Percentiles rank a stretch among this genome's conserved stretches.
phyloP scores from a whole-genome alignment of 371 early-diverging fungal genomes.

The Zychaea mexicana region DNA sequence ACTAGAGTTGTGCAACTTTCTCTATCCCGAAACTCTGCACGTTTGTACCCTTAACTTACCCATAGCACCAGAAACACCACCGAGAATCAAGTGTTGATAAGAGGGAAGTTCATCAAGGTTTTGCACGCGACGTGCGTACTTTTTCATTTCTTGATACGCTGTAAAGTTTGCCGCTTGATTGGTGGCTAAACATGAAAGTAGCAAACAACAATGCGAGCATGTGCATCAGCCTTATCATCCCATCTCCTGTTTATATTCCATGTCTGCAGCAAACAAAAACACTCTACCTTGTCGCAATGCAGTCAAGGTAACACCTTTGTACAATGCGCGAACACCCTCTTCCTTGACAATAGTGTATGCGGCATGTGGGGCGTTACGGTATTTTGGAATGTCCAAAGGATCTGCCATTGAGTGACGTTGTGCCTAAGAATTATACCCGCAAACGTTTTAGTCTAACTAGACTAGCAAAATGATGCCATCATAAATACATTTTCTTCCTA shows the following conservation, averaged over 20 bases:
- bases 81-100: conserved; percentile 82
- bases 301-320: conserved; percentile 94
- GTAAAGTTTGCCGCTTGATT: conserved; percentile 99
- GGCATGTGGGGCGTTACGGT: conserved; percentile 93
- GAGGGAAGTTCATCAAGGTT: conserved; percentile 80
- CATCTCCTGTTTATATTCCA: neutral
- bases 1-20: no score
- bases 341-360: conserved; percentile 92
- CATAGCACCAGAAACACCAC: conserved; percentile 90
- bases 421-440: no score
- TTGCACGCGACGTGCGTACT: conserved; percentile 63
- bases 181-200: conserved; percentile 65
- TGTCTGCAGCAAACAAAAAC: neutral
- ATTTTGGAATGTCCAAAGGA: conserved; percentile 95
- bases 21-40: no score
- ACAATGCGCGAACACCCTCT: conserved; percentile 88
- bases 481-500: no score
- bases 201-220: neutral
- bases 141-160: conserved; percentile 93
- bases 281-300: conserved; percentile 89
- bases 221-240: neutral
- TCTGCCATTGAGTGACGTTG: conserved; percentile 96
- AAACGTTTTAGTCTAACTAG: no score
- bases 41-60: conserved; percentile 27
- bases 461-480: neutral